Conservation (phyloP, 768 basidiomycete species). For the Postia placenta region DNA sequence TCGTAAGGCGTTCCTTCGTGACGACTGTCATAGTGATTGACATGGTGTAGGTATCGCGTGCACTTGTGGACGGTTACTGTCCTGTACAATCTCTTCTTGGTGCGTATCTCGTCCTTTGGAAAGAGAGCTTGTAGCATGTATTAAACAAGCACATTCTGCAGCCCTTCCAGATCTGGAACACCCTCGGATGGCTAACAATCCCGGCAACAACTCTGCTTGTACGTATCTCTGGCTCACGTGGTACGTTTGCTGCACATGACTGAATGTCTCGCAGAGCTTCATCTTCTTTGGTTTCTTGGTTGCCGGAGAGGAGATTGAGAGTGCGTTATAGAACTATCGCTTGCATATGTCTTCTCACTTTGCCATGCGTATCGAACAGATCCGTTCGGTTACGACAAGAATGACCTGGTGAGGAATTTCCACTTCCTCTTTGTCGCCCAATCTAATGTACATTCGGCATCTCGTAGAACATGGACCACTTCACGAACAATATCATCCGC, state of each 20-base stretch:
- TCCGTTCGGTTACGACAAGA: slow-evolving; percentile 60
- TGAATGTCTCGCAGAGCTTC: slow-evolving; percentile 38
- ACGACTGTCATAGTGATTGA: neutral
- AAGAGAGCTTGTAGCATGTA: too few relatives aligned
- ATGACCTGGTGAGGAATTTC: slow-evolving; percentile 48
- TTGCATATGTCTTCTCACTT: neutral
- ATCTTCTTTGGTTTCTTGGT: slow-evolving; percentile 72
- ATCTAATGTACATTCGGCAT: neutral
- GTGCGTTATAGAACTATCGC: slow-evolving; percentile 30
- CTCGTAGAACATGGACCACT: slow-evolving; percentile 58
- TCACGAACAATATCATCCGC: slow-evolving; percentile 66
- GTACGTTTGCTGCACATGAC: neutral
- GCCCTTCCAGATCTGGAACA: slow-evolving; percentile 60
- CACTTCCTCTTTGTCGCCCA: neutral
- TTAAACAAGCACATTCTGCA: too few relatives aligned
- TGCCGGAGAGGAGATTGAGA: slow-evolving; percentile 72
- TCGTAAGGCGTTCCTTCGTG: slow-evolving; percentile 36
- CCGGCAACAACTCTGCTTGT: slow-evolving; percentile 52
- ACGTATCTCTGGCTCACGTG: slow-evolving; percentile 14
- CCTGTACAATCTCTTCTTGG: slow-evolving; percentile 56
- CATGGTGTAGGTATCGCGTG: slow-evolving; percentile 45
- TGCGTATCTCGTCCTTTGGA: slow-evolving; percentile 24
- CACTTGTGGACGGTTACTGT: slow-evolving; percentile 64
- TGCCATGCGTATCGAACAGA: slow-evolving; percentile 22
- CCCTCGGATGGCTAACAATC: slow-evolving; percentile 57